Conservation (phyloP, 2,329 filamentous ascomycete genomes). For the Penicillium brasilianum region DNA sequence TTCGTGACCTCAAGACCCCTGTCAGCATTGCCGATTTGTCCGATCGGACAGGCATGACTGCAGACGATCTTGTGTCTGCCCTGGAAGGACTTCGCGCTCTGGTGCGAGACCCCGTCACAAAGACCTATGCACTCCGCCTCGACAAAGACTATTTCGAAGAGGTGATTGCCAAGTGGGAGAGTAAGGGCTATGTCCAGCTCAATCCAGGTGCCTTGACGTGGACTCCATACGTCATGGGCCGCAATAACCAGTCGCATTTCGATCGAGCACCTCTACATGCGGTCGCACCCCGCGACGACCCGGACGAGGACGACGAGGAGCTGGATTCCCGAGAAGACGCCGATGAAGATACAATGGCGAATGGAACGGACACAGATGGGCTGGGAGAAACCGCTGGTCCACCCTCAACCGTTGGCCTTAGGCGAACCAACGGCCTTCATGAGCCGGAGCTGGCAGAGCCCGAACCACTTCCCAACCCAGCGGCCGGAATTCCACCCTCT, state of each 20-base stretch:
- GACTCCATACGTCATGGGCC: constrained; percentile 97
- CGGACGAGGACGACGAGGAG: constrained; percentile 41
- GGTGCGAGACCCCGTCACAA: constrained; percentile 85
- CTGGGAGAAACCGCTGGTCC: constrained; percentile 40
- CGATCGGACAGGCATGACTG: constrained; percentile 89
- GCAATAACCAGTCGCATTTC: constrained; percentile 79
- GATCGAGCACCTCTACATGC: constrained; percentile 83
- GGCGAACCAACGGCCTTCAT: constrained; percentile 35
- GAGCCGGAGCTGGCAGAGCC: constrained; percentile 21
- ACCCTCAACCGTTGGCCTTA: constrained; percentile 40
- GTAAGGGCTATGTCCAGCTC: constrained; percentile 84
- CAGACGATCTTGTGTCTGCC: constrained; percentile 93
- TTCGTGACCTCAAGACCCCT: constrained; percentile 67
- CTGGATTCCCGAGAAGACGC: constrained; percentile 23
- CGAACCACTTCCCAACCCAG: constrained; percentile 33
- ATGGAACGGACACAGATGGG: constrained; percentile 26
- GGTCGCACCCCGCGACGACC: constrained; percentile 81
- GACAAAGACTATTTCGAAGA: constrained; percentile 84
- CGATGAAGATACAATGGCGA: constrained; percentile 16
- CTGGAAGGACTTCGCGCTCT: constrained; percentile 88
- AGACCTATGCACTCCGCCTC: constrained; percentile 85
- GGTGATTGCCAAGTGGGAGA: constrained; percentile 87
- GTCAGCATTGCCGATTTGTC: constrained; percentile 65
- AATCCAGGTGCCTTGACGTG: constrained; percentile 82
- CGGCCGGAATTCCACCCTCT: constrained; percentile 46